Base-by-base conservation (phyloP, 306 rosid species). In the Fagus sylvatica region DNA sequence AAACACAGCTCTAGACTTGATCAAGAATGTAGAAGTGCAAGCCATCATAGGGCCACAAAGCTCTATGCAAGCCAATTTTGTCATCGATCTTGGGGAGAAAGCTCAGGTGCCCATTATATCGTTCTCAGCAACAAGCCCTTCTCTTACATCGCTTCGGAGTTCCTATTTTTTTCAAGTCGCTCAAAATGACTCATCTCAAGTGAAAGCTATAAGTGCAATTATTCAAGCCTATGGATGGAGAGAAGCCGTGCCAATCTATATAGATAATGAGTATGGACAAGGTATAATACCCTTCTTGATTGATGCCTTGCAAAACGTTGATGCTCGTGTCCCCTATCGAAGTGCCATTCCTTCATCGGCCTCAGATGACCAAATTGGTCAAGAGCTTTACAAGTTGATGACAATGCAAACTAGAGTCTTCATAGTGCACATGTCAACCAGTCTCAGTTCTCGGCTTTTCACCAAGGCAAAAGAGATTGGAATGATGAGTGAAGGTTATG, bases 101-200 rank as follows among this genome's bases (percentile, higher is more conserved):
- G 79, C 89, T 7, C 85, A 69, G 0, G 85, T 89, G 0, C 96
- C 93, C 43, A 77, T 91, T 22, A 36, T 91, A 39, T 79, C 86
- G 4, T 88, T 88, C 51, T 78, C 93, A 7, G 93, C 91, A n/a
- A 81, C 85, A 56, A 85, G 89, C 53, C 87, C 97, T 28, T 72
- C 83, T 42, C 87, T 88, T 2, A 22, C 85, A 22, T 74, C 88
- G 1, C 79, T 80, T 19, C 57, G 74, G 0, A 86, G 84, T 68
- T 40, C 83, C 16, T 91, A 86, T 69, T 91, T 85, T 33, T 86
- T 91, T 55, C 87, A 69, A 46, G 67, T 83, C 0, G 79, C 92
- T 3, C 84, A 76, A 16, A 77, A 43, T 0, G 97, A 88, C 57
- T 76, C 84, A 7, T 40, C 78, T 7, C 97, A 91, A 36, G 87